Evolutionary conservation across 805 yeast species (phyloP), one percentile per base, ranked within the genome.

Genomic region (Nakazawaea ishiwadae): DNA sequence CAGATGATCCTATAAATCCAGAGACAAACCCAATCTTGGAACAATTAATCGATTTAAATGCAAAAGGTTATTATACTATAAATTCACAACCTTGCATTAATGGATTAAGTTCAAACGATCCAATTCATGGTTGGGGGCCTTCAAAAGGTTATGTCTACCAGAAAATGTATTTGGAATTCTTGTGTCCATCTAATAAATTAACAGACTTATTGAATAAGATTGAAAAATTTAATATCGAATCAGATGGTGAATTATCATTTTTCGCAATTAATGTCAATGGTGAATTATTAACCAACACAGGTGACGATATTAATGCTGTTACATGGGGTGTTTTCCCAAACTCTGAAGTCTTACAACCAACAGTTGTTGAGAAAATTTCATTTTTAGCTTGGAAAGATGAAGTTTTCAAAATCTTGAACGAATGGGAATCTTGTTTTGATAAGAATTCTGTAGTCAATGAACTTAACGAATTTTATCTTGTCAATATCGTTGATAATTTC

Each of bases 321-420:
- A 91, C 98, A 15, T 91, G 98, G 98, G 98, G 98, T 48, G 88
- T 90, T 42, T 89, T 87, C 78, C 97, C 98, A 20, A 96, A 96
- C 29, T 84, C 83, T 56, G 97, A 91, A 65, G 84, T 91, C 40
- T 72, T 87, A 48, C 98, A 91, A 66, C 97, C 98, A 39, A 91
- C 98, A 0, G 88, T 91, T 58, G 97, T 91, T 16, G 98, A 91
- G 60, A 83, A 81, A 55, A 79, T 81, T 29, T 87, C 96, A 2
- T 91, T 91, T 63, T 67, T 90, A 52, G 98, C 98, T 11, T 91
- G 98, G 98, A 90, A 88, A 60, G 96, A 91, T 59, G 98, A 91
- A 62, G 91, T 91, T 30, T 91, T 74, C 71, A 72, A 88, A 48
- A 80, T 91, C 47, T 72, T 89, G 40, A 69, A 73, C 38, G 96